Conservation (phyloP, 176 grass and related monocot species). For the Eremochloa ophiuroides region DNA sequence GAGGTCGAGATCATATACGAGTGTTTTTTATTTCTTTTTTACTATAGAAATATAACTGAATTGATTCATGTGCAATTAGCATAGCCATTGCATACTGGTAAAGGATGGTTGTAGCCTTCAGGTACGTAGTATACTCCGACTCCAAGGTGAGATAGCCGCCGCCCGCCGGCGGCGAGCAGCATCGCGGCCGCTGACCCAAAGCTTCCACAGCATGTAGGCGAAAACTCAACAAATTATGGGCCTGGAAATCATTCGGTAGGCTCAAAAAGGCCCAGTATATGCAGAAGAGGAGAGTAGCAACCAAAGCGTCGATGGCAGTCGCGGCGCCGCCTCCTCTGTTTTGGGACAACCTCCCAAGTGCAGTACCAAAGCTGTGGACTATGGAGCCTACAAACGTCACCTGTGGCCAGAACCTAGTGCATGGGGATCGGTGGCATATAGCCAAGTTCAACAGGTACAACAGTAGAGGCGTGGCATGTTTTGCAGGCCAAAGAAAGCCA, state of each 20-base stretch:
- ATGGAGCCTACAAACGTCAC: neutral
- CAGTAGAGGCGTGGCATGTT: neutral
- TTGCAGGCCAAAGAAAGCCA: neutral
- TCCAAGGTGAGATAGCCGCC: neutral
- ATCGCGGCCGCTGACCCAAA: neutral
- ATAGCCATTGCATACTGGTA: neutral
- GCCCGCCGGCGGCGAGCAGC: neutral
- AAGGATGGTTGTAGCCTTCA: neutral
- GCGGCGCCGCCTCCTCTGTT: neutral
- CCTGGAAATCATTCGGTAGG: neutral
- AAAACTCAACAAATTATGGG: neutral
- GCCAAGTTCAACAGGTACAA: neutral
- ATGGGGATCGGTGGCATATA: neutral
- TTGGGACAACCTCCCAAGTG: neutral
- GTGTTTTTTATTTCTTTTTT: too few relatives aligned
- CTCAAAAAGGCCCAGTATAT: neutral
- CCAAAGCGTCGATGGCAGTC: neutral
- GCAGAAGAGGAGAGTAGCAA: neutral
- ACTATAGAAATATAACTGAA: too few relatives aligned
- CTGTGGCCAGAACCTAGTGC: neutral
- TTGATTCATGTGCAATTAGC: neutral
- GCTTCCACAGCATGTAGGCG: neutral
- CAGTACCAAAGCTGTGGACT: neutral
- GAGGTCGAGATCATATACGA: neutral
- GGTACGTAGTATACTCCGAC: neutral